These are phyloP conservation scores for Acer campestre DNA, from an alignment of 345 rosid species.

Conservation along the genomic window DNA sequence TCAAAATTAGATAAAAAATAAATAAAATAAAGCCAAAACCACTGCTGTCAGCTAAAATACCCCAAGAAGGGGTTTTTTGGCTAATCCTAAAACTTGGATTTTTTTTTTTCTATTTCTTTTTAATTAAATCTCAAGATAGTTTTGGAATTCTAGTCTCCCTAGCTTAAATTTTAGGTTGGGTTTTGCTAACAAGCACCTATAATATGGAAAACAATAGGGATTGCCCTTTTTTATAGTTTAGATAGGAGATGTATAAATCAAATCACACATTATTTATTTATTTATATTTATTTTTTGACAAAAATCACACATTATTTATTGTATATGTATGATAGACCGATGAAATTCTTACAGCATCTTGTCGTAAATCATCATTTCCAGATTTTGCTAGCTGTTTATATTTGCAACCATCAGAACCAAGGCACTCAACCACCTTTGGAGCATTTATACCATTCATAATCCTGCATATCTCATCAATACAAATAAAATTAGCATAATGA, in stretches of 20 bases:
- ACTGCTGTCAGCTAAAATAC: background rate
- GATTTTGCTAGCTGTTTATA: slow-evolving; percentile 97
- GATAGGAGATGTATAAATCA: background rate
- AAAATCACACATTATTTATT: too few relatives aligned
- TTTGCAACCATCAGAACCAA: slow-evolving; percentile 87
- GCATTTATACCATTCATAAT: slow-evolving; percentile 97
- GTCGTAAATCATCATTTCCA: slow-evolving; percentile 98
- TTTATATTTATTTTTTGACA: too few relatives aligned
- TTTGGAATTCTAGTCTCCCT: too few relatives aligned
- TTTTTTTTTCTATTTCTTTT: too few relatives aligned
- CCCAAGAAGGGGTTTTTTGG: too few relatives aligned
- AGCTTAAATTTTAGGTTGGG: background rate
- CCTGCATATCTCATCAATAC: slow-evolving; percentile 48
- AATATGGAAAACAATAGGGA: slow-evolving; percentile 1
- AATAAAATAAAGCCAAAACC: background rate
- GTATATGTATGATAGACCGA: background rate
- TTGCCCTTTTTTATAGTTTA: background rate
- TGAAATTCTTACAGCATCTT: slow-evolving; percentile 82
- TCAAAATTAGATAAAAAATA: background rate
- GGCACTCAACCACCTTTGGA: slow-evolving; percentile 91
- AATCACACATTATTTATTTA: too few relatives aligned
- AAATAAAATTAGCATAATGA: slow-evolving; percentile 20
- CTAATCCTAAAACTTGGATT: too few relatives aligned
- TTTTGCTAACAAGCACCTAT: slow-evolving; percentile 3
- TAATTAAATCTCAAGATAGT: too few relatives aligned